Evolutionary conservation across 2,329 filamentous ascomycete species (phyloP).

Genomic region (Colletotrichum kahawae): DNA sequence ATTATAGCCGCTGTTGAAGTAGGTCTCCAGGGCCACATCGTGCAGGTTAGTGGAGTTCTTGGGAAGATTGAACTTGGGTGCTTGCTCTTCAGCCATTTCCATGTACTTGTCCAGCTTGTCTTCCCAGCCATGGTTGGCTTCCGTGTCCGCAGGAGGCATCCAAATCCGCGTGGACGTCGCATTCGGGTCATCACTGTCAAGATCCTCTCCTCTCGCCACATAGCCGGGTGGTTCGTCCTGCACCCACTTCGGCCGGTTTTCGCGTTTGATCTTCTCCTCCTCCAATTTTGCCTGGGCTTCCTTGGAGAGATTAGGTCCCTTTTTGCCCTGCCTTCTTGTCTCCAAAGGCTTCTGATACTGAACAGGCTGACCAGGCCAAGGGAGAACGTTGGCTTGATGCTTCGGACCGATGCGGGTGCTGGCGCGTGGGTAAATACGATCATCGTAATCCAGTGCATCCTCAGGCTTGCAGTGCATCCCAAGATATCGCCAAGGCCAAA

Average conservation of each 20-base stretch:
- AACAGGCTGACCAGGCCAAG: conserved; percentile 89
- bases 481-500: conserved; percentile 96
- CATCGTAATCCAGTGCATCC: conserved; percentile 95
- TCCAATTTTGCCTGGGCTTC: conserved; percentile 81
- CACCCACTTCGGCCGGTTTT: conserved; percentile 89
- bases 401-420: conserved; percentile 90
- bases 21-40: conserved; percentile 78
- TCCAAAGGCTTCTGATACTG: conserved; percentile 89
- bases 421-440: conserved; percentile 94
- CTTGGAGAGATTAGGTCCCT: conserved; percentile 78
- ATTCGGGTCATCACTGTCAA: conserved; percentile 70
- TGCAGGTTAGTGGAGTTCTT: conserved; percentile 84
- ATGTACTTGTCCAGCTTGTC: conserved; percentile 73
- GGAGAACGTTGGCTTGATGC: conserved; percentile 84
- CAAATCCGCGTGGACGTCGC: conserved; percentile 80
- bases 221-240: conserved; percentile 91
- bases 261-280: conserved; percentile 78
- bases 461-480: conserved; percentile 95
- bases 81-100: conserved; percentile 67
- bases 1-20: conserved; percentile 77
- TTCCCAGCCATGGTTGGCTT: conserved; percentile 66
- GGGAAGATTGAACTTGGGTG: conserved; percentile 72
- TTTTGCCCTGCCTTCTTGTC: conserved; percentile 82
- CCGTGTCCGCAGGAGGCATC: conserved; percentile 69
- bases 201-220: conserved; percentile 81